Evolutionary conservation across 2,329 filamentous ascomycete genomes (phyloP).

Genomic region (Epichloe festucae): DNA sequence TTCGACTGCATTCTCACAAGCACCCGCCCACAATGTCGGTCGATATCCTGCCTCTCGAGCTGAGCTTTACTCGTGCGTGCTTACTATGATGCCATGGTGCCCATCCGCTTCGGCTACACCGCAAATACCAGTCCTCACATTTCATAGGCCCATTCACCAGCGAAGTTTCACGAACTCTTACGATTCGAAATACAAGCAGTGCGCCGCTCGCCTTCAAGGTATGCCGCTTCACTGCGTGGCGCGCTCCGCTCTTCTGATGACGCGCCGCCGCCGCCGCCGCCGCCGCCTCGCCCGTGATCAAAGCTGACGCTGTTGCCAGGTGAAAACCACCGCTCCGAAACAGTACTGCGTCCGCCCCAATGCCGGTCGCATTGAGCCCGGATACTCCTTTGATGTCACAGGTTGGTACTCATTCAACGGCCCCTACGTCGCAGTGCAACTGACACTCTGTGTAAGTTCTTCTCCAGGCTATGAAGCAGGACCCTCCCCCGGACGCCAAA

Average conservation of each 20-base stretch:
- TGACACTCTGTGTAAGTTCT: conserved; percentile 48
- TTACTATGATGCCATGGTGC: neutral
- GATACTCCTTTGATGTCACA: conserved; percentile 81
- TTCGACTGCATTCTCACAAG: conserved; percentile 1
- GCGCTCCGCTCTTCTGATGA: neutral
- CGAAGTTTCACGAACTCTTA: conserved; percentile 52
- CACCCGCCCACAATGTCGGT: conserved; percentile 62
- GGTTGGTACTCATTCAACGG: conserved; percentile 34
- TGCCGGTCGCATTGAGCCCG: conserved; percentile 87
- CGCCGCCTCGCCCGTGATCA: neutral
- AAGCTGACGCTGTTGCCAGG: conserved; percentile 36
- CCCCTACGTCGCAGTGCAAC: neutral
- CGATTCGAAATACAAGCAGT: conserved; percentile 50
- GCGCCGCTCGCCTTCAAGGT: conserved; percentile 60
- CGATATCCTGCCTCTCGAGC: conserved; percentile 80
- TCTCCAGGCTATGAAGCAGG: conserved; percentile 94
- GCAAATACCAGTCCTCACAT: conserved; percentile 7
- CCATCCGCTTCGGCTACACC: neutral
- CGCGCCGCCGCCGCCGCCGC: neutral
- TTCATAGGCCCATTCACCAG: conserved; percentile 49
- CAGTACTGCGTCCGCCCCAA: conserved; percentile 99
- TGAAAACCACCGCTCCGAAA: conserved; percentile 98
- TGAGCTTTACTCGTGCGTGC: conserved; percentile 79
- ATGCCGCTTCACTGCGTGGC: conserved; percentile 16
- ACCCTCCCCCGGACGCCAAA: conserved; percentile 77